phyloP scores from a whole-genome alignment of 2,329 filamentous ascomycete genomes.

The Aspergillus ibericus region DNA sequence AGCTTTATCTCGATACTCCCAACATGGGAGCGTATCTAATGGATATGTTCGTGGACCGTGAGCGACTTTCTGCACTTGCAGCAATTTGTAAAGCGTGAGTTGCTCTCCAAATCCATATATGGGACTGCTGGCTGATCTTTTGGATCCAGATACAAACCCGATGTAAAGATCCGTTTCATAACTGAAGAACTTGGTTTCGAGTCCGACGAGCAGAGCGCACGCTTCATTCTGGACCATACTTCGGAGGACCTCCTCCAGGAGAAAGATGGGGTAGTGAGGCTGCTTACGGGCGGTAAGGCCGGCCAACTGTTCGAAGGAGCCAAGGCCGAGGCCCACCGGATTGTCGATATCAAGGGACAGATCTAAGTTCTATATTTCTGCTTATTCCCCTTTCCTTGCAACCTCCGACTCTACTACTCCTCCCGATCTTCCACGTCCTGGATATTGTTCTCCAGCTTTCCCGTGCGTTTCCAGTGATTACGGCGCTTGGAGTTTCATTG shows the following conservation, averaged over 20 bases:
- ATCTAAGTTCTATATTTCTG: slow-evolving; percentile 51
- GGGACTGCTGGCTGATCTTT: slow-evolving; percentile 47
- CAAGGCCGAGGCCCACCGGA: slow-evolving; percentile 72
- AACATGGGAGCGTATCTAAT: slow-evolving; percentile 98
- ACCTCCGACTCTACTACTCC: neutral
- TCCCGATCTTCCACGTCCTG: neutral
- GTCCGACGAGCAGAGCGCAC: slow-evolving; percentile 82
- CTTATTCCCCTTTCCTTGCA: slow-evolving; percentile 9
- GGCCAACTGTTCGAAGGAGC: slow-evolving; percentile 71
- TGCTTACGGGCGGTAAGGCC: slow-evolving; percentile 73
- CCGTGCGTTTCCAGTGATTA: slow-evolving; percentile 5
- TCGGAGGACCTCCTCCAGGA: slow-evolving; percentile 76
- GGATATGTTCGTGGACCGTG: slow-evolving; percentile 97
- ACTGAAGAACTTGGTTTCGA: slow-evolving; percentile 96
- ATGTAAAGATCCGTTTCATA: slow-evolving; percentile 84
- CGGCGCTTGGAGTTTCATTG: neutral
- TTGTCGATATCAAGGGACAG: slow-evolving; percentile 96
- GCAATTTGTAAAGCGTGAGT: slow-evolving; percentile 93
- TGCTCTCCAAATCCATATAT: slow-evolving; percentile 23
- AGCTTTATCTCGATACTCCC: slow-evolving; percentile 87
- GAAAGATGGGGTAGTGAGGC: slow-evolving; percentile 69
- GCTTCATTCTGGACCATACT: slow-evolving; percentile 82
- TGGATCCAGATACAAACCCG: slow-evolving; percentile 76
- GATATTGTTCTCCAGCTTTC: slow-evolving; percentile 8
- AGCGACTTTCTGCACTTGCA: slow-evolving; percentile 85